These are phyloP conservation scores for Colletotrichum acutatum DNA, from an alignment of 2,329 filamentous ascomycete genomes.

Conservation along the genomic window DNA sequence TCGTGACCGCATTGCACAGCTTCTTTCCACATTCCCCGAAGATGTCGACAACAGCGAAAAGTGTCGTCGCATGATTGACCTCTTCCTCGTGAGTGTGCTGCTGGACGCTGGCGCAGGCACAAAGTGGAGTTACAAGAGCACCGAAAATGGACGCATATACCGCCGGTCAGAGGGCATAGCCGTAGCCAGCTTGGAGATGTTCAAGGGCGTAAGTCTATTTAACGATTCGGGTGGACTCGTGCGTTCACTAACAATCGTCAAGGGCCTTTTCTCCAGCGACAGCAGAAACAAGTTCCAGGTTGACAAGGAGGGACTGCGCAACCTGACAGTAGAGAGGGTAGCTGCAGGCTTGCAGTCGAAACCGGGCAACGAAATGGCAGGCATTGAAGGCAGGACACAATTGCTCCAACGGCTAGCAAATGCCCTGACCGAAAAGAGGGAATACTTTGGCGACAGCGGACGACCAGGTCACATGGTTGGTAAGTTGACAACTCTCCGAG, in stretches of 20 bases:
- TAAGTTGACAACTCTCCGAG: constrained; percentile 52
- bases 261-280: constrained; percentile 88
- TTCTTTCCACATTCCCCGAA: constrained; percentile 76
- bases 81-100: constrained; percentile 83
- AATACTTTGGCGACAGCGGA: constrained; percentile 85
- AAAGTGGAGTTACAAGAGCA: constrained; percentile 92
- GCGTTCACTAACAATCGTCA: background rate
- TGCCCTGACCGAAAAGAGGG: constrained; percentile 79
- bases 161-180: constrained; percentile 89
- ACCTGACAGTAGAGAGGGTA: constrained; percentile 78
- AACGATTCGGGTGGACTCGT: background rate
- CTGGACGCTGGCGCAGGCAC: constrained; percentile 91
- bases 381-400: constrained; percentile 84
- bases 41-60: constrained; percentile 78
- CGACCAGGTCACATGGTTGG: constrained; percentile 95
- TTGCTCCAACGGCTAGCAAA: constrained; percentile 80
- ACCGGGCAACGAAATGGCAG: constrained; percentile 82
- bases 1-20: constrained; percentile 76
- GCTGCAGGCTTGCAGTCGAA: constrained; percentile 87
- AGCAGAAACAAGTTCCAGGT: constrained; percentile 86
- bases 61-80: constrained; percentile 79
- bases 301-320: constrained; percentile 82
- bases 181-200: constrained; percentile 85
- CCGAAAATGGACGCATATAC: constrained; percentile 85
- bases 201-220: constrained; percentile 71